Conservation (phyloP, 2,329 filamentous ascomycete species). For the Xylariaceae sp. region DNA sequence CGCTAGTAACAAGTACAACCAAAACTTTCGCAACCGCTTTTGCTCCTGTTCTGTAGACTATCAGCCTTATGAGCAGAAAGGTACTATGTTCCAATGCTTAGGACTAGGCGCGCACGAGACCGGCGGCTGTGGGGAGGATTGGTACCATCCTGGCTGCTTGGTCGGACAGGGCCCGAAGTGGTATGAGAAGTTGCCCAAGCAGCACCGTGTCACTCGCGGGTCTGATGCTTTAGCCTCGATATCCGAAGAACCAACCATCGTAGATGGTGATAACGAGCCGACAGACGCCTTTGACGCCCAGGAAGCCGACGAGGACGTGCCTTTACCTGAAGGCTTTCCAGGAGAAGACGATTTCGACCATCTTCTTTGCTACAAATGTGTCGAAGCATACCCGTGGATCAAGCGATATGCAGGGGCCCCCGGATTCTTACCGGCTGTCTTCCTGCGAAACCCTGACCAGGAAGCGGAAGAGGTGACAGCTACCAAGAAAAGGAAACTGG, state of each 20-base stretch:
- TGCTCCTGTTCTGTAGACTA: slow-evolving; percentile 87
- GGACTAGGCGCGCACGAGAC: slow-evolving; percentile 74
- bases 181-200: slow-evolving; percentile 51
- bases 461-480: slow-evolving; percentile 12
- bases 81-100: slow-evolving; percentile 97
- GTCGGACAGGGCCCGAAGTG: slow-evolving; percentile 73
- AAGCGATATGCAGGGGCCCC: slow-evolving; percentile 75
- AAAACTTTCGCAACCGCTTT: slow-evolving; percentile 91
- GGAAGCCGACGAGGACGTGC: slow-evolving; percentile 52
- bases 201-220: slow-evolving; percentile 18
- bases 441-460: slow-evolving; percentile 34
- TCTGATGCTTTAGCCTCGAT: slow-evolving; percentile 42
- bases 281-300: slow-evolving; percentile 27
- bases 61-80: slow-evolving; percentile 81
- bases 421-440: slow-evolving; percentile 75
- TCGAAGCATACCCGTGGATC: slow-evolving; percentile 85
- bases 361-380: slow-evolving; percentile 91
- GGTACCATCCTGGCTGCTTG: slow-evolving; percentile 93
- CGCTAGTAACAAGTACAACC: slow-evolving; percentile 80
- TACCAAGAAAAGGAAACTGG: slow-evolving; percentile 63
- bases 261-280: slow-evolving; percentile 19
- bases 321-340: slow-evolving; percentile 80
- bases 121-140: slow-evolving; percentile 92
- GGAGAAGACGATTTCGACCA: slow-evolving; percentile 83
- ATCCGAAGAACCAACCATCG: slow-evolving; percentile 39